Evolutionary conservation across 2,329 filamentous ascomycete species (phyloP), one percentile per base, ranked within the genome.

Genomic region (Aspergillus terreus): DNA sequence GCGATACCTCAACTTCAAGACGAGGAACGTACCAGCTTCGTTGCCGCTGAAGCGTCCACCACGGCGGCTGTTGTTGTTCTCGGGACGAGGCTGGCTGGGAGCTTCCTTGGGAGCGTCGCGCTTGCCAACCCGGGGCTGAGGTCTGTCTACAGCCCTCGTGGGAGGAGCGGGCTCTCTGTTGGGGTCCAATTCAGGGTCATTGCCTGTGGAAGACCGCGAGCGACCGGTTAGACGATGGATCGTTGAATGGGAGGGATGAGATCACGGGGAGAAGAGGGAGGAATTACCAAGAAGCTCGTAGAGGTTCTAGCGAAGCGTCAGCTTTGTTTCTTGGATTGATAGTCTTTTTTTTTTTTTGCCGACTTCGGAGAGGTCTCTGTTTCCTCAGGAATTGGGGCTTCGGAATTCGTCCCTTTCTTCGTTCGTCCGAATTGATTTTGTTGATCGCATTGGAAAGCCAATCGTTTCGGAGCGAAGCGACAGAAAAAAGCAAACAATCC

Each of bases 211-310:
- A 46, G 53, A 53, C 46, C 55, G 57, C 55, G 61, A 76, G 51
- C 47, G 48, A 49, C 21, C 59, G 40, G 58, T 66, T 66, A 67
- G 64, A 58, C 27, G 27, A 59, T 59, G 48, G 58, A 59, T 51
- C 47, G 46, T 52, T 47, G 45, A 46, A 43, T 55, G 14, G 19
- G 43, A 23, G 23, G 23, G 23, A 23, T 6, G 49, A 49, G 55
- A 35, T 33, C 46, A 45, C 50, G 52, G 52, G 44, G 61, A 55
- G 46, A 45, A 61, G 61, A 61, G 58, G 57, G 50, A 52, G 60
- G 61, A 63, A 63, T 63, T 95, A 97, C 94, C 92, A 83, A 99
- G 90, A 81, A 95, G 87, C 84, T 94, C 92, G 84, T 89, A 97
- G 72, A 89, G 86, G 84, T 99, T 99, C 94, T 97, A 46, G 49